These are phyloP conservation scores for Pascua guehoae DNA, from an alignment of 1,284 basidiomycete genomes.

Conservation along the genomic window DNA sequence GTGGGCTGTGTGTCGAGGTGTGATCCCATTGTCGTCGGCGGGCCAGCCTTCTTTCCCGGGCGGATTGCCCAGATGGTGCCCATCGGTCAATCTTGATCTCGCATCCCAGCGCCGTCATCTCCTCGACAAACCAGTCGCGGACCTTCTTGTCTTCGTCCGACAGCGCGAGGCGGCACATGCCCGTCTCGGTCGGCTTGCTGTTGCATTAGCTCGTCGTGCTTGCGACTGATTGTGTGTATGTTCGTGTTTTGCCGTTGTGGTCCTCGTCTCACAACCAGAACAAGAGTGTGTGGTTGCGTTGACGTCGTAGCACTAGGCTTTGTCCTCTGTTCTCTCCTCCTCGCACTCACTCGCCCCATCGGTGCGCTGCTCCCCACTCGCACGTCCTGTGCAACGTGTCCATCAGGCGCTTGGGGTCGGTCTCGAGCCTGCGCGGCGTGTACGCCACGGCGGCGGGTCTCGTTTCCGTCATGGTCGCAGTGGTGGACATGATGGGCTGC, in stretches of 20 bases:
- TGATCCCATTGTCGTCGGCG: conserved; percentile 31
- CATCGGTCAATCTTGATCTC: conserved; percentile 35
- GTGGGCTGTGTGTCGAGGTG: conserved; percentile 38
- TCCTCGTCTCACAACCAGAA: too few relatives aligned
- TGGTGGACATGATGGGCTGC: too few relatives aligned
- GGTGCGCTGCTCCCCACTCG: conserved; percentile 27
- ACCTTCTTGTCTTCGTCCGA: conserved; percentile 34
- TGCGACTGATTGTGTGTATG: too few relatives aligned
- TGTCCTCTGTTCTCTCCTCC: not conserved
- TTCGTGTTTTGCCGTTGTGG: not conserved
- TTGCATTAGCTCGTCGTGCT: not conserved
- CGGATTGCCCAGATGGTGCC: conserved; percentile 42
- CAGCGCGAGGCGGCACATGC: conserved; percentile 27
- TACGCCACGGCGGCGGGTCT: not conserved
- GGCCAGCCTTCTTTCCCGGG: conserved; percentile 18
- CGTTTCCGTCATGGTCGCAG: too few relatives aligned
- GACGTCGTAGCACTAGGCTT: not conserved
- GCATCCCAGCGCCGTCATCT: conserved; percentile 35
- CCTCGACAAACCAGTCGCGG: conserved; percentile 35
- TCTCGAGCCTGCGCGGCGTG: conserved; percentile 8
- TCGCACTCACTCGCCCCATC: conserved; percentile 9
- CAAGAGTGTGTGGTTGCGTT: too few relatives aligned
- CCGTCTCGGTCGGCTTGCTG: conserved; percentile 14
- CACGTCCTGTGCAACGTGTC: conserved; percentile 37
- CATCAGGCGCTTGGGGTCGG: conserved; percentile 32